A percentile compares a stretch with the other conserved stretches of the same genome.
Evolutionary conservation across 169 alveolate species (phyloP).

Genomic region (Amoebophrya sp.): DNA sequence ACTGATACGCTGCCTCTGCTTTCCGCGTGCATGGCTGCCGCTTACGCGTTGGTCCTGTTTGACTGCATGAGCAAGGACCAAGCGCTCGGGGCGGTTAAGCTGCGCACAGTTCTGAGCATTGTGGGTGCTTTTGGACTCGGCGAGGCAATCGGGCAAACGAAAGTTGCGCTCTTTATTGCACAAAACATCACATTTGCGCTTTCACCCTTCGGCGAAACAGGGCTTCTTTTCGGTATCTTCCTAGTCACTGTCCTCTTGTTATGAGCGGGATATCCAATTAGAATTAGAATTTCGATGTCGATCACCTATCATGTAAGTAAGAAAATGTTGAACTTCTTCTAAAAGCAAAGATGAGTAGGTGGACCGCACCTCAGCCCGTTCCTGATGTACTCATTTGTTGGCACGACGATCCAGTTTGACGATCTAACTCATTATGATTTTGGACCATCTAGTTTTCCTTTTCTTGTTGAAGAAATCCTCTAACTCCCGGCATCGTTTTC

Average conservation of each 20-base stretch:
- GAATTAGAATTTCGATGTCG: no score
- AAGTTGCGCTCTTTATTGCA: constrained; percentile 26
- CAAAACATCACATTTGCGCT: background rate
- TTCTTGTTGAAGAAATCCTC: no score
- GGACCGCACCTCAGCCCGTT: no score
- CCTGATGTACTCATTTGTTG: no score
- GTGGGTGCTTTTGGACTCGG: constrained; percentile 41
- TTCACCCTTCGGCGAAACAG: constrained; percentile 20
- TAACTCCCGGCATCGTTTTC: constrained; percentile 36
- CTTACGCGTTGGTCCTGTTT: background rate
- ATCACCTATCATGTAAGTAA: no score
- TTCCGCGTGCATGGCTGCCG: background rate
- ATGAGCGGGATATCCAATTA: no score
- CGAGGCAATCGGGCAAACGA: constrained; percentile 31
- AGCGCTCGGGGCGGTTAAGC: constrained; percentile 27
- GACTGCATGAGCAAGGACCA: background rate
- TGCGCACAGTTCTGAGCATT: constrained; percentile 37
- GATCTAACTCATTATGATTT: no score
- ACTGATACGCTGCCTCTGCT: background rate
- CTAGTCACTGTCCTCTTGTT: constrained; percentile 13
- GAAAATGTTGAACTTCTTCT: no score
- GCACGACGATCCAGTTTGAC: no score
- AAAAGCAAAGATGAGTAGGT: no score
- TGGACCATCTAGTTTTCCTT: no score
- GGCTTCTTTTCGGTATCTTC: constrained; percentile 28